Percentiles rank a stretch among this genome's conserved stretches.
These are phyloP conservation scores for Ascochyta fabae DNA, from an alignment of 2,329 filamentous ascomycete genomes.

Conservation along the genomic window DNA sequence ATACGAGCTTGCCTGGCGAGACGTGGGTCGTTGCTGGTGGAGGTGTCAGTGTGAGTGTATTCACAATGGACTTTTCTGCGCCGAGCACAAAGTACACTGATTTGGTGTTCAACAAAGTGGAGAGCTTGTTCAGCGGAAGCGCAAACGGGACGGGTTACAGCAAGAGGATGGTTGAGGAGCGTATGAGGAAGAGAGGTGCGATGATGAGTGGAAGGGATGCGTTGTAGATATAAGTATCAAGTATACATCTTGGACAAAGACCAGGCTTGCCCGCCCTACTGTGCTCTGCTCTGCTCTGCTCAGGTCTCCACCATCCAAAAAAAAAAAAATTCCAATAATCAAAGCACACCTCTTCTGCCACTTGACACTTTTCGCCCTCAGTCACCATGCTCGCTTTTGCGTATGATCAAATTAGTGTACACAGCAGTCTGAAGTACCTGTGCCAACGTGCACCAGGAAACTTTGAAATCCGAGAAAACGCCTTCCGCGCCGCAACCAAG, in stretches of 20 bases:
- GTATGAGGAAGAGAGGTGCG: slow-evolving; percentile 26
- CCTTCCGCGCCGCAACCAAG: neutral
- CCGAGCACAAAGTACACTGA: slow-evolving; percentile 45
- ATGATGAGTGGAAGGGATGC: slow-evolving; percentile 16
- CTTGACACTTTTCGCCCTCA: neutral
- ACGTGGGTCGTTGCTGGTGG: slow-evolving; percentile 55
- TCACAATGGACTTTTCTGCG: slow-evolving; percentile 60
- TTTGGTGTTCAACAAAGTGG: slow-evolving; percentile 26
- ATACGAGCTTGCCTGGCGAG: slow-evolving; percentile 60
- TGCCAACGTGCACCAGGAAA: slow-evolving; percentile 8
- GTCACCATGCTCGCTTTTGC: slow-evolving; percentile 15
- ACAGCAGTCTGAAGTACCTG: slow-evolving; percentile 9
- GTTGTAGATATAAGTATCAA: neutral
- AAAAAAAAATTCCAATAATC: neutral
- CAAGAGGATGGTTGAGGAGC: slow-evolving; percentile 26
- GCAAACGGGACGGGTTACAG: slow-evolving; percentile 22
- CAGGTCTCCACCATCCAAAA: neutral
- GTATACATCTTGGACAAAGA: neutral
- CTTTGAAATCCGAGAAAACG: slow-evolving; percentile 1
- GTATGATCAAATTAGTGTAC: slow-evolving; percentile 19
- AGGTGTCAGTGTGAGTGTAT: slow-evolving; percentile 54
- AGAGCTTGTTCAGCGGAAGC: slow-evolving; percentile 15
- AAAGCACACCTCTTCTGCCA: neutral
- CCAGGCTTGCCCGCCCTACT: neutral
- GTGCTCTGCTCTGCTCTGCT: neutral